Conservation (phyloP, 108 stramenopile genomes). For the Bacterosira constricta region DNA sequence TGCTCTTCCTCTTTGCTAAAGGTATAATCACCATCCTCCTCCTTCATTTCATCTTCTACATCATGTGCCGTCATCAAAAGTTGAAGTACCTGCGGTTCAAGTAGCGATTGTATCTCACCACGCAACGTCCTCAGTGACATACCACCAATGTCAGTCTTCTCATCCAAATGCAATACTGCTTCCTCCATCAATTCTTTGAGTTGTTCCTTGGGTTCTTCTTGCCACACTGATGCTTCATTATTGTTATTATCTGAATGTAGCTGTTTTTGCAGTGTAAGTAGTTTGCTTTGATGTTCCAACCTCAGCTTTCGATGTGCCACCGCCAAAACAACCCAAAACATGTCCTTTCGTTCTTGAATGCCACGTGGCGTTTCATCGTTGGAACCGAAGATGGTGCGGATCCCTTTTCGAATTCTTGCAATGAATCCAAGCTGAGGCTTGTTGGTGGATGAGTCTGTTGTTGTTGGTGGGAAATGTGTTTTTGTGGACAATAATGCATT, state of each 20-base stretch:
- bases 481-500: too few species aligned
- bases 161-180: conserved; percentile 56
- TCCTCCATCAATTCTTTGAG: conserved; percentile 46
- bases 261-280: too few species aligned
- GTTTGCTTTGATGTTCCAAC: conserved; percentile 11
- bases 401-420: conserved; percentile 10
- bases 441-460: background rate
- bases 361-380: conserved; percentile 56
- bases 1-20: conserved; percentile 19
- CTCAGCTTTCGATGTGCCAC: conserved; percentile 44
- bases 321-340: conserved; percentile 59
- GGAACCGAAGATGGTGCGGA: conserved; percentile 32
- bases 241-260: too few species aligned
- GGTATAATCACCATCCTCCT: conserved; percentile 28
- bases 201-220: conserved; percentile 34
- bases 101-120: conserved; percentile 52
- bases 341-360: conserved; percentile 72
- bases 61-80: conserved; percentile 51
- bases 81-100: conserved; percentile 63
- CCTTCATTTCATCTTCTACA: conserved; percentile 55
- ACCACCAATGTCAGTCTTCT: conserved; percentile 47
- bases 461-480: background rate
- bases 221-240: conserved; percentile 2
- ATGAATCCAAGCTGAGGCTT: too few species aligned
- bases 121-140: conserved; percentile 63